These are phyloP conservation scores for Yarrowia sp. DNA, from an alignment of 805 yeast genomes.

Conservation along the genomic window DNA sequence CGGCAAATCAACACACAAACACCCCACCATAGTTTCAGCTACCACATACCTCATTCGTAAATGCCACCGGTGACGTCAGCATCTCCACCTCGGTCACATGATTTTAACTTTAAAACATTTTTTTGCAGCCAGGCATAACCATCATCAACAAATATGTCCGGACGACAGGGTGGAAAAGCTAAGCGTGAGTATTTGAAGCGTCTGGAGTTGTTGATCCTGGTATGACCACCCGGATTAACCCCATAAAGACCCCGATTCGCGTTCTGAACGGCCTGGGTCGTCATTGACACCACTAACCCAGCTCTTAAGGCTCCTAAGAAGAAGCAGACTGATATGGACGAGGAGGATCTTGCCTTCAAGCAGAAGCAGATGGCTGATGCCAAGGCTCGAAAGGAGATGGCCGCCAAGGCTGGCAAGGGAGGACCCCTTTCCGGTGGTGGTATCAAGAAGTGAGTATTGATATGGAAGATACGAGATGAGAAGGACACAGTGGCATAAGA, in stretches of 20 bases:
- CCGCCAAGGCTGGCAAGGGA: conserved; percentile 80
- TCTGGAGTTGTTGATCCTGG: not conserved
- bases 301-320: conserved; percentile 70
- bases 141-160: conserved; percentile 58
- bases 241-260: not conserved
- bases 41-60: too few relatives aligned
- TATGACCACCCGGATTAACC: not conserved
- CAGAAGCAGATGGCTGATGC: conserved; percentile 94
- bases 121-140: not conserved
- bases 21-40: not conserved
- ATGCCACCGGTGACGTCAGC: too few relatives aligned
- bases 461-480: not conserved
- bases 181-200: conserved; percentile 58
- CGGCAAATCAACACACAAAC: not conserved
- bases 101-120: conserved; percentile 34
- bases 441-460: conserved; percentile 65
- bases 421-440: conserved; percentile 95
- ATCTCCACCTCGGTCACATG: not conserved
- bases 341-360: conserved; percentile 86
- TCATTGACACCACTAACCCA: conserved; percentile 30
- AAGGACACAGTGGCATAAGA: not conserved
- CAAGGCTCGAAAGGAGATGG: conserved; percentile 87
- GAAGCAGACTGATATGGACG: conserved; percentile 79
- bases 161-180: conserved; percentile 96
- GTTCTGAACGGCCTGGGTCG: not conserved